Percentiles rank a stretch among this genome's conserved stretches.
Conservation (phyloP, 768 basidiomycete species). For the Collybia sp. region DNA sequence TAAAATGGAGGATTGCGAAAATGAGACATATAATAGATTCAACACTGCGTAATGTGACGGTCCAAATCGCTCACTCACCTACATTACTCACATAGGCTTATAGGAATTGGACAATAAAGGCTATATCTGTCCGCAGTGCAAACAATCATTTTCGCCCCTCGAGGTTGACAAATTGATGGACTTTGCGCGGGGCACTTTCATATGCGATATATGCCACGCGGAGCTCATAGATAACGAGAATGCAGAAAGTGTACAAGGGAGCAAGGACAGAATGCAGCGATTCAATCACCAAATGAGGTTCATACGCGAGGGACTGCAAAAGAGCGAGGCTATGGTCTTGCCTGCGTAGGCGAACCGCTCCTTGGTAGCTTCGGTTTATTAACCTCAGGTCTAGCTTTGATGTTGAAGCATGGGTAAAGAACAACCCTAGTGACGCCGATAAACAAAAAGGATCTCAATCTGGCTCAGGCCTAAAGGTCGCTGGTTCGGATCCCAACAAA, state of each 20-base stretch:
- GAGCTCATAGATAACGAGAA: conserved; percentile 93
- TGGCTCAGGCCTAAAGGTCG: conserved; percentile 62
- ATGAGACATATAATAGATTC: conserved; percentile 91
- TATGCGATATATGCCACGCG: conserved; percentile 84
- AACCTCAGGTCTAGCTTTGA: conserved; percentile 55
- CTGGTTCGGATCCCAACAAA: conserved; percentile 58
- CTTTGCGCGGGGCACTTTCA: conserved; percentile 55
- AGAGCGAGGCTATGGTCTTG: conserved; percentile 82
- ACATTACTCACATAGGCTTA: neutral
- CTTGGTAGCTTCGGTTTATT: neutral
- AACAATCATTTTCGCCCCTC: conserved; percentile 76
- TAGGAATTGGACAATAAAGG: conserved; percentile 97
- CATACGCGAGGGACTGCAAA: conserved; percentile 82
- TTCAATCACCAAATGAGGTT: conserved; percentile 90
- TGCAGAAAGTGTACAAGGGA: conserved; percentile 76
- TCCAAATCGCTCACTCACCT: neutral
- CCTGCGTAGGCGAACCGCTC: conserved; percentile 56
- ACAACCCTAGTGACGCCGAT: conserved; percentile 60
- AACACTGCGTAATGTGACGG: conserved; percentile 77
- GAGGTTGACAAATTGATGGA: conserved; percentile 86
- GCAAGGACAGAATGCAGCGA: conserved; percentile 92
- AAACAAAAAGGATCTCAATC: conserved; percentile 49
- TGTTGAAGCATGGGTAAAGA: conserved; percentile 77
- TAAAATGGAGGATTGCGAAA: conserved; percentile 94
- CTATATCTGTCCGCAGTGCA: conserved; percentile 92